Evolutionary conservation across 805 yeast genomes (phyloP), one percentile per base, ranked within the genome.

Genomic region (Priceomyces castillae): DNA sequence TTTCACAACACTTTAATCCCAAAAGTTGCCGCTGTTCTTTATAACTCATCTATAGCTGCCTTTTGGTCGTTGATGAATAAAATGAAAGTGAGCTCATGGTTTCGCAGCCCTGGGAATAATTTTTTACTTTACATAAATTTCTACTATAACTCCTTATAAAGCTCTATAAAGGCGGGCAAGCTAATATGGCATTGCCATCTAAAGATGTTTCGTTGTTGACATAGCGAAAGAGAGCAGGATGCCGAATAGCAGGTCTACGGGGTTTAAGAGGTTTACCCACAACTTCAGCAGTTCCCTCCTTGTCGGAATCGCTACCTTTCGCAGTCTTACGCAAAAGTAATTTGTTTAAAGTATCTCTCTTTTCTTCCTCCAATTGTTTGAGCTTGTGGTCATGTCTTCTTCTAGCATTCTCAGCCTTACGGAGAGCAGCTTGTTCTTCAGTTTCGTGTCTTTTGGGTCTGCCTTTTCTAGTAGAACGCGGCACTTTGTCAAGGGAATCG

Each of bases 311-410:
- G 50, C 85, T 70, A 0, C 81, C 78, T 58, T 85, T 85, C 38
- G 80, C 81, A 0, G 97, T 96, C 49, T 96, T 76, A 62, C 90
- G 81, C 64, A 87, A 84, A 50, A 92, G 71, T 50, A 92, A 69
- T 61, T 87, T 88, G 61, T 92, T 92, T 50, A 92, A 74, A 0
- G 97, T 90, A 50, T 92, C 97, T 57, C 83, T 79, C 60, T 94
- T 94, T 63, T 94, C 98, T 61, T 88, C 97, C 57, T 90, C 97
- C 33, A 88, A 67, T 50, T 84, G 81, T 65, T 84, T 84, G 55
- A 84, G 90, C 52, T 84, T 82, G 54, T 89, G 76, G 58, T 92
- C 90, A 61, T 86, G 86, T 51, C 99, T 75, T 62, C 90, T 81
- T 54, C 98, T 77, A 0, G 97, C 92, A 54, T 80, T 82, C 60